Conservation (phyloP, 2,329 filamentous ascomycete species). For the Diaporthe capsici region DNA sequence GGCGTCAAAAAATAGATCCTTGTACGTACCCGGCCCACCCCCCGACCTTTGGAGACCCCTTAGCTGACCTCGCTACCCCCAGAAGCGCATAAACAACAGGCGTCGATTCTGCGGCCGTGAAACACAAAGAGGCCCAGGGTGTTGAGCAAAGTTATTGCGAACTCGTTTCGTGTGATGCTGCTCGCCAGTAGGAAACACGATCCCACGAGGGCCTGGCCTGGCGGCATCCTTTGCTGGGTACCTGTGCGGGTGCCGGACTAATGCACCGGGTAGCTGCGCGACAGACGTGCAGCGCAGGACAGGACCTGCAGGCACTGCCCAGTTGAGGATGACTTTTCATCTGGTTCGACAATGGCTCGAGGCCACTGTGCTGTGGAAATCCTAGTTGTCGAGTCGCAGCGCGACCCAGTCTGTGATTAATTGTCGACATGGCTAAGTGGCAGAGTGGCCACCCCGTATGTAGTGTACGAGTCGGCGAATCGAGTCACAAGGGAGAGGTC, state of each 20-base stretch:
- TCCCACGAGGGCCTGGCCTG: background rate
- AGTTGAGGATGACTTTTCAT: constrained; percentile 13
- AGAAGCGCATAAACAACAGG: constrained; percentile 27
- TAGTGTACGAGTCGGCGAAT: constrained; percentile 26
- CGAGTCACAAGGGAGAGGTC: constrained; percentile 19
- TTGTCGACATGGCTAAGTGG: constrained; percentile 3
- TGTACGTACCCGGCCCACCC: constrained; percentile 23
- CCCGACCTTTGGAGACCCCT: constrained; percentile 24
- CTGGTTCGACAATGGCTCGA: constrained; percentile 26
- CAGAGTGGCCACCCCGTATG: constrained; percentile 1
- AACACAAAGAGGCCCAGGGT: constrained; percentile 25
- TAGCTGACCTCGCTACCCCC: constrained; percentile 34
- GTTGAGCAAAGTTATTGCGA: constrained; percentile 17
- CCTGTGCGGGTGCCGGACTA: constrained; percentile 32
- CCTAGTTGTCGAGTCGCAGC: background rate
- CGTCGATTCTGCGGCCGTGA: constrained; percentile 29
- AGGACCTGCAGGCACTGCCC: constrained; percentile 32
- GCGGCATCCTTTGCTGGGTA: background rate
- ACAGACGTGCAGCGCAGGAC: constrained; percentile 36
- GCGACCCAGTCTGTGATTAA: background rate
- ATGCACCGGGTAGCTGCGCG: constrained; percentile 36
- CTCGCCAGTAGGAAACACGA: constrained; percentile 3
- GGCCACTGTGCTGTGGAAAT: background rate
- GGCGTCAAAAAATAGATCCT: constrained; percentile 37
- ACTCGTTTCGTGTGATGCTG: constrained; percentile 34